Conservation (phyloP, 1,284 basidiomycete genomes). For the Psilocybe mexicana region DNA sequence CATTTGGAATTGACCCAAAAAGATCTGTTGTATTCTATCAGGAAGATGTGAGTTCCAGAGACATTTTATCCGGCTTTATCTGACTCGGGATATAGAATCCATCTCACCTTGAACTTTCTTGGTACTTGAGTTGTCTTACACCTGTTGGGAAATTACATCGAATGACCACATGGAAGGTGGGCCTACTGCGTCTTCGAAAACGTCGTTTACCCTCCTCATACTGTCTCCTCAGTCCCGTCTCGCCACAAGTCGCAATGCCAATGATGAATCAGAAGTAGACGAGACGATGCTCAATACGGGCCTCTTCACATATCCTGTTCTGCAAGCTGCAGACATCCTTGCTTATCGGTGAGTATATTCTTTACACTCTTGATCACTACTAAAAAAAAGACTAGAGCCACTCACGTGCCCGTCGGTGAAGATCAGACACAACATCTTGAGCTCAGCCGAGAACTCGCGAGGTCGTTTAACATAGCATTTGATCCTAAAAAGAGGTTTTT, state of each 20-base stretch:
- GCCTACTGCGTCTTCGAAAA: slow-evolving; percentile 13
- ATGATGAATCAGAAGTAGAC: slow-evolving; percentile 74
- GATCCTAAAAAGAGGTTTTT: slow-evolving; percentile 55
- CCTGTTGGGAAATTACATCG: slow-evolving; percentile 81
- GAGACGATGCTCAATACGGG: slow-evolving; percentile 84
- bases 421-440: slow-evolving; percentile 96
- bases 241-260: slow-evolving; percentile 73
- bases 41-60: slow-evolving; percentile 67
- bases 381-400: slow-evolving; percentile 54
- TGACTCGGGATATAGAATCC: slow-evolving; percentile 55
- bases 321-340: slow-evolving; percentile 93
- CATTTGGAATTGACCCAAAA: slow-evolving; percentile 82
- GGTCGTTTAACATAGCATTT: slow-evolving; percentile 78
- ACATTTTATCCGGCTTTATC: neutral
- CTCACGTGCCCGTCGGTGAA: slow-evolving; percentile 93
- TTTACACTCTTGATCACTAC: neutral
- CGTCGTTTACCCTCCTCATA: neutral
- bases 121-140: slow-evolving; percentile 87
- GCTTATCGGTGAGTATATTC: slow-evolving; percentile 65
- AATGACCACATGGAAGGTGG: slow-evolving; percentile 96
- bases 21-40: slow-evolving; percentile 85
- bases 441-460: slow-evolving; percentile 81
- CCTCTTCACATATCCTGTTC: slow-evolving; percentile 88
- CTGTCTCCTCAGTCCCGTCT: slow-evolving; percentile 60
- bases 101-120: slow-evolving; percentile 87